These are phyloP conservation scores for Juncus effusus DNA, from an alignment of 176 grass and related monocot species.

Conservation along the genomic window DNA sequence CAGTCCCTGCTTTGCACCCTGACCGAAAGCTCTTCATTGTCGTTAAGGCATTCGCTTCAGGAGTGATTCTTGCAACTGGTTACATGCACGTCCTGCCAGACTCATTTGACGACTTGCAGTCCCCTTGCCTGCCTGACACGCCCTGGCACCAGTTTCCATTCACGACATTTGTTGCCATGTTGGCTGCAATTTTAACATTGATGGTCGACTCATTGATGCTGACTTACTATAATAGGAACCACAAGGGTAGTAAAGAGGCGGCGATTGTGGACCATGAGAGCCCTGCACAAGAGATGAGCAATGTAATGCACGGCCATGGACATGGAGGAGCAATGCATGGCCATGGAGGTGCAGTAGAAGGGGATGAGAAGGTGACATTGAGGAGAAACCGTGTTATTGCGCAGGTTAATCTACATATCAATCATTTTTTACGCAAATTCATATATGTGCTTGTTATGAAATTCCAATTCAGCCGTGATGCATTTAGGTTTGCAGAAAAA, in stretches of 20 bases:
- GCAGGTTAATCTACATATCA: conserved; percentile 39
- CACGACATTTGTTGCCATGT: conserved; percentile 67
- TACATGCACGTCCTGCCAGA: conserved; percentile 82
- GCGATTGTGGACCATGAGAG: conserved; percentile 23
- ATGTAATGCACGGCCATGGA: conserved; percentile 52
- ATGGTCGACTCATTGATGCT: conserved; percentile 63
- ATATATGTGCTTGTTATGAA: too few species aligned
- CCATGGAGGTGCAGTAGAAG: conserved; percentile 35
- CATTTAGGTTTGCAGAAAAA: too few species aligned
- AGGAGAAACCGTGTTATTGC: conserved; percentile 57
- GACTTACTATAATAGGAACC: conserved; percentile 42
- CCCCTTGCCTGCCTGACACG: conserved; percentile 10
- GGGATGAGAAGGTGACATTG: conserved; percentile 35
- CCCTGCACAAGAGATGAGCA: conserved; percentile 48
- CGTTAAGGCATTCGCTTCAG: conserved; percentile 84
- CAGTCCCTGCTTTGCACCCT: conserved; percentile 46
- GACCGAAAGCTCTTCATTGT: conserved; percentile 61
- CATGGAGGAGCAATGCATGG: conserved; percentile 19
- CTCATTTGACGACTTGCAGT: conserved; percentile 49
- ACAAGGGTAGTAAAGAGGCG: conserved; percentile 18
- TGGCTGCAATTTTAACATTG: conserved; percentile 65
- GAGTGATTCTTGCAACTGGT: conserved; percentile 85
- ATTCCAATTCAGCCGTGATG: too few species aligned
- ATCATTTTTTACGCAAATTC: not conserved
- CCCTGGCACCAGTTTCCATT: conserved; percentile 41